Percentiles rank a stretch among this genome's conserved stretches.
Evolutionary conservation across 2,329 filamentous ascomycete species (phyloP).

Genomic region (Cladosporium velox): DNA sequence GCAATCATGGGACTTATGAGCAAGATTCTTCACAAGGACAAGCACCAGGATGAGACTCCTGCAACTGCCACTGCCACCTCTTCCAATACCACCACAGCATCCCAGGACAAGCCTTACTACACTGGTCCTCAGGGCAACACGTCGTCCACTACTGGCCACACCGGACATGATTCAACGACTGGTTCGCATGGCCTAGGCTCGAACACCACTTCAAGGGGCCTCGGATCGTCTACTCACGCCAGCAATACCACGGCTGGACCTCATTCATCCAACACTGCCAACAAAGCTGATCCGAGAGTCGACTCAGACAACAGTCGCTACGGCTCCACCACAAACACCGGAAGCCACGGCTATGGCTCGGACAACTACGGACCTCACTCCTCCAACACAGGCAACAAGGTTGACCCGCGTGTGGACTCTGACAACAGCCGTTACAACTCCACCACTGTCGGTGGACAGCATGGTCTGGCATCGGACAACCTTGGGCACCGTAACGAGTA

Average conservation of each 20-base stretch:
- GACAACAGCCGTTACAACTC: constrained; percentile 5
- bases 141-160: background rate
- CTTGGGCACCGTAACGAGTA: background rate
- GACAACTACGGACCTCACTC: constrained; percentile 5
- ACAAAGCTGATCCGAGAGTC: constrained; percentile 28
- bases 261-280: constrained; percentile 27
- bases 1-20: constrained; percentile 18
- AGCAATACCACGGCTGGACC: constrained; percentile 21
- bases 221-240: background rate
- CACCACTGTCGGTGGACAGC: background rate
- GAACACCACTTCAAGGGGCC: background rate
- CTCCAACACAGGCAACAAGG: constrained; percentile 27
- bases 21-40: constrained; percentile 15
- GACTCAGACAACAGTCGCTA: constrained; percentile 13
- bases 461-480: background rate
- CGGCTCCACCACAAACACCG: background rate
- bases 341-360: no score
- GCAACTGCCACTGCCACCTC: background rate
- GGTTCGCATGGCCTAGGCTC: constrained; percentile 9
- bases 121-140: background rate
- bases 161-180: background rate
- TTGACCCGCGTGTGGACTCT: constrained; percentile 26
- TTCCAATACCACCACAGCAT: background rate
- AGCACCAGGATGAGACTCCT: background rate
- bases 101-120: background rate